These are phyloP conservation scores for Botrytis galanthina DNA, from an alignment of 2,329 filamentous ascomycete genomes.

Conservation along the genomic window DNA sequence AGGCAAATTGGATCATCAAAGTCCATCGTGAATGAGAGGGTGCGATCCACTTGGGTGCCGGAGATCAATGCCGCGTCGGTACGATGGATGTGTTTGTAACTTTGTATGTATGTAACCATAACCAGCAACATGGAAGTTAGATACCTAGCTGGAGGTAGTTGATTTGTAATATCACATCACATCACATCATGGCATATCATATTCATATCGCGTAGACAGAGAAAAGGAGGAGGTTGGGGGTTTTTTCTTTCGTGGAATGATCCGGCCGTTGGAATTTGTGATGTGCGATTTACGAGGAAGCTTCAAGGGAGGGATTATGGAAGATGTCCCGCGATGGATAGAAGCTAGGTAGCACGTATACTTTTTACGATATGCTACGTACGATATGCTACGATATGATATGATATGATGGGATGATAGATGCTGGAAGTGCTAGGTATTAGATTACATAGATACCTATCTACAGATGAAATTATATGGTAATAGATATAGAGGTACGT, in stretches of 20 bases:
- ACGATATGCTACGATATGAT: background rate
- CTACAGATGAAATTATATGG: background rate
- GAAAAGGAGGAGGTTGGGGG: background rate
- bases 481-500: background rate
- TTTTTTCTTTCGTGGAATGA: background rate
- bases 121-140: background rate
- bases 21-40: background rate
- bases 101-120: background rate
- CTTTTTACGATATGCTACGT: background rate
- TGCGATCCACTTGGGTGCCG: background rate
- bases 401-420: background rate
- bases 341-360: background rate
- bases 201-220: background rate
- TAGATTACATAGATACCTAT: background rate
- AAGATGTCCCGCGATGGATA: background rate
- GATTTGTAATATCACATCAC: background rate
- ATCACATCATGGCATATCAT: background rate
- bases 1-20: background rate
- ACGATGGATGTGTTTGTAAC: background rate
- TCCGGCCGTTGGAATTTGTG: background rate
- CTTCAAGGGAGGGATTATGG: background rate
- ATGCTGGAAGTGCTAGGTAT: background rate
- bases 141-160: no score
- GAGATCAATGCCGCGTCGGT: background rate
- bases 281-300: background rate